Evolutionary conservation across 345 rosid species (phyloP).

Genomic region (Atalantia buxifolia): DNA sequence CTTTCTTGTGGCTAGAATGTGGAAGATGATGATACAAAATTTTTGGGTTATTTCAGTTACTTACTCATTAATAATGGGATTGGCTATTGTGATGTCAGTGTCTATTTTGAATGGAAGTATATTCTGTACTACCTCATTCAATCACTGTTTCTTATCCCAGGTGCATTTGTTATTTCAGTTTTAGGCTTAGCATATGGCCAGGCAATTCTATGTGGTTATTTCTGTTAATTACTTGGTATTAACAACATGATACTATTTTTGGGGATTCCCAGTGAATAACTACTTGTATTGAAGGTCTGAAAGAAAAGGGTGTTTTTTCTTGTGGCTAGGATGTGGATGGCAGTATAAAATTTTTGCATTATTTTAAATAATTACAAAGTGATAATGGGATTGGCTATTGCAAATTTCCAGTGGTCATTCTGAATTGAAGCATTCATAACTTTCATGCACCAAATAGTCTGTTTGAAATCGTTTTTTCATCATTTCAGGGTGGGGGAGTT

Average conservation of each 20-base stretch:
- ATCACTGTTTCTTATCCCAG: not conserved
- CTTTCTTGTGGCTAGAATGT: not conserved
- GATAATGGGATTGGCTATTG: not conserved
- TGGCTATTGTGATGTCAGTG: not conserved
- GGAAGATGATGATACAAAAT: not conserved
- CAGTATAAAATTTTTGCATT: not conserved
- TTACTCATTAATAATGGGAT: not conserved
- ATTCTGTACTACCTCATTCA: not conserved
- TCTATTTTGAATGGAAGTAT: not conserved
- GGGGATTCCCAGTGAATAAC: not conserved
- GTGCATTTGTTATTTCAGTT: not conserved
- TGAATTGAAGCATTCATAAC: not conserved
- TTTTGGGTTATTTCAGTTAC: not conserved
- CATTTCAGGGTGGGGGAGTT: conserved; percentile 74
- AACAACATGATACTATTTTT: not conserved
- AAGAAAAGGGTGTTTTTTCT: not conserved
- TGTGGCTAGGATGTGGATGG: not conserved
- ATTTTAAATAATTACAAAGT: not conserved
- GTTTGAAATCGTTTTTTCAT: conserved; percentile 3
- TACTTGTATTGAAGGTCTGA: not conserved
- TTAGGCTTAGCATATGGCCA: not conserved
- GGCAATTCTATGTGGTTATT: not conserved
- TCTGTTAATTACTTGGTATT: no score
- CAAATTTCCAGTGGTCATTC: not conserved
- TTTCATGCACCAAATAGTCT: not conserved